Evolutionary conservation across 1,139 yeast species (phyloP).

Genomic region (Candida gigantensis): DNA sequence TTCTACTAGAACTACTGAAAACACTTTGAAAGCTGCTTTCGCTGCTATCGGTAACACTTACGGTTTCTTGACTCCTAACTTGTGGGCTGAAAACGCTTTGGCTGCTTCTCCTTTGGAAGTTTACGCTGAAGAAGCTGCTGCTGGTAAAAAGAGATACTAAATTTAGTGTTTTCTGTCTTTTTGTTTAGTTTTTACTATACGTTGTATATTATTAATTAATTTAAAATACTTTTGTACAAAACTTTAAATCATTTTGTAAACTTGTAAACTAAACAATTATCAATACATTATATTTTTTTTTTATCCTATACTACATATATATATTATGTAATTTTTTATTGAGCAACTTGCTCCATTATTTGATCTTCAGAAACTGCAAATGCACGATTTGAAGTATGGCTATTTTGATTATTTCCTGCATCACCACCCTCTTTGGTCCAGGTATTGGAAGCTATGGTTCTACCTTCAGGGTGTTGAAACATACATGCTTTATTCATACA

Average conservation of each 20-base stretch:
- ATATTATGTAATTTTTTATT: constrained; percentile 24
- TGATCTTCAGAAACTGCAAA: constrained; percentile 57
- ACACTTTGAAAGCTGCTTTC: constrained; percentile 99
- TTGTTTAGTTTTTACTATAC: too few relatives aligned
- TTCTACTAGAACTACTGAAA: constrained; percentile 99
- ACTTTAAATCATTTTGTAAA: background rate
- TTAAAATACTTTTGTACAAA: background rate
- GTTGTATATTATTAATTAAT: constrained; percentile 5
- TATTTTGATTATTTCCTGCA: too few relatives aligned
- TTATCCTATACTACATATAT: too few relatives aligned
- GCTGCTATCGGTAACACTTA: constrained; percentile 99
- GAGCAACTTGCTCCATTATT: constrained; percentile 70
- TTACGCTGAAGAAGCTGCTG: constrained; percentile 82
- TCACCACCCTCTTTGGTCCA: constrained; percentile 40
- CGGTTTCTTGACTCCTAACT: constrained; percentile 99
- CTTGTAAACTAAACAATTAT: background rate
- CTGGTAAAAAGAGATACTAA: constrained; percentile 73
- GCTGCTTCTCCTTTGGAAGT: constrained; percentile 92
- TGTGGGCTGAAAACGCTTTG: constrained; percentile 88
- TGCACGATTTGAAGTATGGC: constrained; percentile 11
- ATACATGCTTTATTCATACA: constrained; percentile 73
- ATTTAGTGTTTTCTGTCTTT: too few relatives aligned
- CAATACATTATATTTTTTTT: too few relatives aligned
- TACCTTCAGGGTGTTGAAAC: constrained; percentile 78
- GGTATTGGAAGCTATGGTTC: constrained; percentile 44